A percentile compares a stretch with the other conserved stretches of the same genome.
These are phyloP conservation scores for Cytospora mali DNA, from an alignment of 2,329 filamentous ascomycete species.

Conservation along the genomic window DNA sequence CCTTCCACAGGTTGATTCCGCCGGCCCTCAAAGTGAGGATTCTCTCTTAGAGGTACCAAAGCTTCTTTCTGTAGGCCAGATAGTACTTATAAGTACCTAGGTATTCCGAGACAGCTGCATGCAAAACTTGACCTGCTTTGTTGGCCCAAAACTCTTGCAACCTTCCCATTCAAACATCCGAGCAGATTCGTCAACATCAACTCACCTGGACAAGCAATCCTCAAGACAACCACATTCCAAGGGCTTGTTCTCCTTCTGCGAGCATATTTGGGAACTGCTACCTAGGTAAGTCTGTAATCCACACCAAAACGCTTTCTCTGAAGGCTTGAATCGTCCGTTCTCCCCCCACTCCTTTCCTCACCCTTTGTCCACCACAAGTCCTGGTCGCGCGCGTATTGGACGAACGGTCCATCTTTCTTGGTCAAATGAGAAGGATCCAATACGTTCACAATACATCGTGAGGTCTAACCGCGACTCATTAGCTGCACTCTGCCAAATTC, in stretches of 20 bases:
- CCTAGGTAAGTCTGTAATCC: neutral
- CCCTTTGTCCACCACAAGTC: neutral
- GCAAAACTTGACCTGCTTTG: neutral
- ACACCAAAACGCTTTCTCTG: neutral
- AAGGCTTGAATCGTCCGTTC: neutral
- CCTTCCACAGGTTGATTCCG: neutral
- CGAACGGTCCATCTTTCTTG: neutral
- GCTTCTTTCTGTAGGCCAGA: neutral
- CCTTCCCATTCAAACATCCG: neutral
- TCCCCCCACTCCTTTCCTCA: neutral
- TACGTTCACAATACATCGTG: neutral
- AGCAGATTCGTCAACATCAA: neutral
- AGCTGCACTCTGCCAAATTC: neutral
- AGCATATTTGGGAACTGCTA: neutral
- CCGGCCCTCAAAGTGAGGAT: neutral
- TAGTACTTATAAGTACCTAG: no score
- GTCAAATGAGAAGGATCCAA: neutral
- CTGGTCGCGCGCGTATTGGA: neutral
- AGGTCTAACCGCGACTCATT: neutral
- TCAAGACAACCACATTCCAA: neutral
- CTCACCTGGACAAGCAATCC: neutral
- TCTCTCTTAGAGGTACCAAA: neutral
- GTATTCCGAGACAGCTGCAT: neutral
- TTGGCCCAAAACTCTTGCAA: neutral
- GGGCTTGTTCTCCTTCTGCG: neutral